These are phyloP conservation scores for Leccinum subfulvum DNA, from an alignment of 1,284 basidiomycete genomes.

Conservation along the genomic window DNA sequence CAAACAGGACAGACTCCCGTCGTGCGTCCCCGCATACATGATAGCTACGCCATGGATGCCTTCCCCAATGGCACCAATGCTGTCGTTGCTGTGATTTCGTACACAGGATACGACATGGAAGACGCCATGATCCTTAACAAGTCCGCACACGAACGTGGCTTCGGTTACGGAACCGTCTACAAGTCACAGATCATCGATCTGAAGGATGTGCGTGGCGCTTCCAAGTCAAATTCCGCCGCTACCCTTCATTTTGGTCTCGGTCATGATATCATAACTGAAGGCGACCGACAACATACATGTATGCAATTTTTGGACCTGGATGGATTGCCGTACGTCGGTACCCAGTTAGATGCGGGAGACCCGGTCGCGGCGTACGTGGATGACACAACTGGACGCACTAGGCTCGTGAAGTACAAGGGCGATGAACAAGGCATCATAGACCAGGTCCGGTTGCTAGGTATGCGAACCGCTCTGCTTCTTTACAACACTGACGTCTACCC, in stretches of 20 bases:
- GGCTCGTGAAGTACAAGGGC: constrained; percentile 94
- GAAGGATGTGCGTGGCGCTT: constrained; percentile 72
- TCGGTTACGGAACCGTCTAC: constrained; percentile 96
- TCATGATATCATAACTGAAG: constrained; percentile 64
- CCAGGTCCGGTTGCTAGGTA: constrained; percentile 88
- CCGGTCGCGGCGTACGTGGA: constrained; percentile 86
- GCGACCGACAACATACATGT: constrained; percentile 56
- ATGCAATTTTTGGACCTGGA: constrained; percentile 75
- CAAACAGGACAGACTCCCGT: constrained; percentile 95
- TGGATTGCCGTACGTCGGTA: constrained; percentile 83
- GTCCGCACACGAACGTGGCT: constrained; percentile 96
- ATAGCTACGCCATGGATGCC: constrained; percentile 97
- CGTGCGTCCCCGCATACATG: constrained; percentile 89
- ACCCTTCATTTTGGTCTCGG: constrained; percentile 88
- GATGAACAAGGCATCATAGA: constrained; percentile 93
- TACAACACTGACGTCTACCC: constrained; percentile 8
- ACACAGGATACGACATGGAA: constrained; percentile 99
- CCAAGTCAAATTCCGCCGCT: constrained; percentile 51
- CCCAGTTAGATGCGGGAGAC: constrained; percentile 72
- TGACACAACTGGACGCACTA: constrained; percentile 81
- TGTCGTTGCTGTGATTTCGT: constrained; percentile 98
- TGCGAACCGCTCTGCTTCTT: constrained; percentile 20
- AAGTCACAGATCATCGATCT: constrained; percentile 94
- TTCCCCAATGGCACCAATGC: constrained; percentile 99
- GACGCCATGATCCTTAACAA: constrained; percentile 99